Evolutionary conservation across 1,284 basidiomycete genomes (phyloP).

Genomic region (Malassezia restricta): DNA sequence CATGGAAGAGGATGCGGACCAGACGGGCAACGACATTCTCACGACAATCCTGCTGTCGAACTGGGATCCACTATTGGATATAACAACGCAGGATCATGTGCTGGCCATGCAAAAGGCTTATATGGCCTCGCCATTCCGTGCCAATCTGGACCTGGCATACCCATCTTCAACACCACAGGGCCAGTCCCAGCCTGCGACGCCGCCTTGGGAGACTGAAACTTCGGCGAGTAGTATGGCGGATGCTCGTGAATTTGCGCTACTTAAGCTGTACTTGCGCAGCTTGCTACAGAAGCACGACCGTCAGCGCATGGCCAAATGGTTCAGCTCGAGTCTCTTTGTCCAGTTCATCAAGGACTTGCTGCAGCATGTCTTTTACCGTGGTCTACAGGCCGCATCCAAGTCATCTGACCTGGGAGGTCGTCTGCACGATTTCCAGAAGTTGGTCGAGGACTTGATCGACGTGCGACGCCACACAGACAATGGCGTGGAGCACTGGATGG

Average conservation of each 20-base stretch:
- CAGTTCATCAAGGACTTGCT: conserved; percentile 39
- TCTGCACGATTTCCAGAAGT: conserved; percentile 38
- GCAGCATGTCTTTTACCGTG: conserved; percentile 34
- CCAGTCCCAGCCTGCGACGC: conserved; percentile 18
- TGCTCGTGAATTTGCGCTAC: conserved; percentile 38
- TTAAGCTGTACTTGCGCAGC: conserved; percentile 39
- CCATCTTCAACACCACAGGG: conserved; percentile 28
- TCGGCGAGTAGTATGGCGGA: conserved; percentile 19
- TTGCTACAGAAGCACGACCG: conserved; percentile 36
- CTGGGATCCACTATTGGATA: conserved; percentile 19
- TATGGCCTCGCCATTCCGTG: conserved; percentile 34
- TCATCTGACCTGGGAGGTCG: conserved; percentile 30
- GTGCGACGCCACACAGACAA: conserved; percentile 25
- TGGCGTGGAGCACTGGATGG: conserved; percentile 35
- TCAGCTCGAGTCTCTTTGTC: conserved; percentile 31
- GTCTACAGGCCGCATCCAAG: conserved; percentile 26
- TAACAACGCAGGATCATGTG: conserved; percentile 22
- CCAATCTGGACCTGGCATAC: conserved; percentile 28
- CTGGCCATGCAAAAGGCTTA: conserved; percentile 36
- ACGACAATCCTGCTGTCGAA: conserved; percentile 33
- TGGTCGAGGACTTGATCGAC: conserved; percentile 38
- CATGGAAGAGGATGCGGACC: conserved; percentile 21
- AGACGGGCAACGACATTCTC: conserved; percentile 37
- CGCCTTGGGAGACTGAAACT: conserved; percentile 22
- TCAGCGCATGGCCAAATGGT: conserved; percentile 31